Evolutionary conservation across 192 early-diverging fungal genomes (phyloP), one percentile per base, ranked within the genome.

Genomic region (Physocladia obscura): DNA sequence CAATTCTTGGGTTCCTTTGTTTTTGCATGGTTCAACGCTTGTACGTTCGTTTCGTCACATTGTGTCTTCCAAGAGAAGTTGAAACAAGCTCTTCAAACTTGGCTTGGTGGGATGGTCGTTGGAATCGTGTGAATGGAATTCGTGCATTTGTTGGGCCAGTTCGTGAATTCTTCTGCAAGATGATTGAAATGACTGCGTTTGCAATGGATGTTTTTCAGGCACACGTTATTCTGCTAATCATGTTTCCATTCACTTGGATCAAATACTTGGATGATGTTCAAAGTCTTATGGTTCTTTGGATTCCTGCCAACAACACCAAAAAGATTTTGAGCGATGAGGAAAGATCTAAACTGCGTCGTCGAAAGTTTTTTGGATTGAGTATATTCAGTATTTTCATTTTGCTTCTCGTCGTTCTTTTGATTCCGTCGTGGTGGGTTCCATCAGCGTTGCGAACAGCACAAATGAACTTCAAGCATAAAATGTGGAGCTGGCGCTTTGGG

Each of bases 41-140:
- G 27, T n/a, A 32, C 19, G 22, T 35, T 11, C 22, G 58, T 15
- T 6, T 91, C 57, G 84, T 87, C 62, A 79, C 84, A 26, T 58
- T 90, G 38, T 87, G 89, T 69, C 75, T 93, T 59, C 86, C 92
- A 52, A 84, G 92, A 44, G 92, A 93, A 79, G 88, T 92, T 81
- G 89, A 90, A 64, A 87, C 90, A 73, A 90, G 92, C 74, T 89
- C 89, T 77, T 82, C 89, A 21, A 93, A 93, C 70, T 81, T 88
- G 48, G 92, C 89, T 22, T 93, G 92, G 92, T 93, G 92, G 92
- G 91, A 90, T 4, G 92, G 92, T 21, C 84, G 86, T 59, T 93
- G 92, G 90, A 84, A 89, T 38, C 88, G 89, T 44, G 79, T 92
- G 75, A n/a, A 44, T 13, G 89, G 90, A 57, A 67, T 81, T 77